Conservation (phyloP, 192 early-diverging fungal genomes). For the Gorgonomyces haynaldii region DNA sequence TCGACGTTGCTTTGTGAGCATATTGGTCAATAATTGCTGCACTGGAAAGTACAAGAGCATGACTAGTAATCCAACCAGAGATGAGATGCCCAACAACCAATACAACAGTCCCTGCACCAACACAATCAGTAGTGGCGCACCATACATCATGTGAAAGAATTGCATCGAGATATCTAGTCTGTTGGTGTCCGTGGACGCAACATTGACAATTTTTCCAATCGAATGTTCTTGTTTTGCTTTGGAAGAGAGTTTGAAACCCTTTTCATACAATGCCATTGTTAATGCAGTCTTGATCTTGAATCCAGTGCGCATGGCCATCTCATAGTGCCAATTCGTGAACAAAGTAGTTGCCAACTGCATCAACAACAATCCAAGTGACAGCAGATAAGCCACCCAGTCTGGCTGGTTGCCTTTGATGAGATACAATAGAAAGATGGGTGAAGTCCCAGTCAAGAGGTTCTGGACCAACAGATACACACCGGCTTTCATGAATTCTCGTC, state of each 20-base stretch:
- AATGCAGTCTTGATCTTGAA: too few relatives aligned
- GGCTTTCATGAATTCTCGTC: background rate
- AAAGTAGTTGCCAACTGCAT: background rate
- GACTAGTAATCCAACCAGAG: background rate
- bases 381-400: background rate
- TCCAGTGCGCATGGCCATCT: too few relatives aligned
- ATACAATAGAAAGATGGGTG: background rate
- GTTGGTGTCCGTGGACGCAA: background rate
- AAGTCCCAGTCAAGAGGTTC: background rate
- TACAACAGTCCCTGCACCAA: background rate
- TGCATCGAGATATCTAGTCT: background rate
- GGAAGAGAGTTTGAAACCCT: background rate
- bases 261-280: background rate
- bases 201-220: slow-evolving; percentile 13
- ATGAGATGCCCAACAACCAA: background rate
- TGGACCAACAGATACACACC: background rate
- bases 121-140: background rate
- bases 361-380: background rate
- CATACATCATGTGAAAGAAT: slow-evolving; percentile 1
- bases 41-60: slow-evolving; percentile 3
- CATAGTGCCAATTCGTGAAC: slow-evolving; percentile 1
- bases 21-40: background rate
- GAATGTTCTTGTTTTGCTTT: background rate
- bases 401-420: background rate
- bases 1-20: background rate